Conservation (phyloP, 441 rosid species). For the Adansonia madagascariensis region DNA sequence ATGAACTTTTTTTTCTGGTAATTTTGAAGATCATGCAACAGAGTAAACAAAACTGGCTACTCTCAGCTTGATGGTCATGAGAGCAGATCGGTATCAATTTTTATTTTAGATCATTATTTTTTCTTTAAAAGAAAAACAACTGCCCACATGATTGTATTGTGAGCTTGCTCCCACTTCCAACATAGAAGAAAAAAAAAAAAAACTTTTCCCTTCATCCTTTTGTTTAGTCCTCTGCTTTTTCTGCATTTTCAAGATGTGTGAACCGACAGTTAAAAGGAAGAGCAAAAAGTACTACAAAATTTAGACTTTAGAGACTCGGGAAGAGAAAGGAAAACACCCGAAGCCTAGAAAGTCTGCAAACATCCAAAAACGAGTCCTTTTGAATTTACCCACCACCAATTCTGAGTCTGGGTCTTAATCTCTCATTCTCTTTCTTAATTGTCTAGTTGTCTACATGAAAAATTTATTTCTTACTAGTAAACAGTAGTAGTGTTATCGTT, state of each 20-base stretch:
- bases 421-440: constrained; percentile 32
- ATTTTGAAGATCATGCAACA: not conserved
- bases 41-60: not conserved
- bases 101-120: not conserved
- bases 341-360: no score
- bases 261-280: constrained; percentile 5
- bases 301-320: not conserved
- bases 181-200: not conserved
- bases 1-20: no score
- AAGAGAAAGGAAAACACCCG: no score
- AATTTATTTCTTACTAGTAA: not conserved
- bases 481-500: not conserved
- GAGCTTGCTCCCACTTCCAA: constrained; percentile 29
- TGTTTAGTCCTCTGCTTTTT: constrained; percentile 3
- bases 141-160: constrained; percentile 41
- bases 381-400: constrained; percentile 24
- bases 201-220: constrained; percentile 24
- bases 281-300: not conserved
- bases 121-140: not conserved
- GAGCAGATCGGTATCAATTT: not conserved
- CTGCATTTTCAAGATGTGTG: not conserved
- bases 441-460: constrained; percentile 30
- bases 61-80: not conserved
- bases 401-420: not conserved
- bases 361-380: constrained; percentile 14